phyloP scores from a whole-genome alignment of 208 protist species.

The Leishmania aethiopica region DNA sequence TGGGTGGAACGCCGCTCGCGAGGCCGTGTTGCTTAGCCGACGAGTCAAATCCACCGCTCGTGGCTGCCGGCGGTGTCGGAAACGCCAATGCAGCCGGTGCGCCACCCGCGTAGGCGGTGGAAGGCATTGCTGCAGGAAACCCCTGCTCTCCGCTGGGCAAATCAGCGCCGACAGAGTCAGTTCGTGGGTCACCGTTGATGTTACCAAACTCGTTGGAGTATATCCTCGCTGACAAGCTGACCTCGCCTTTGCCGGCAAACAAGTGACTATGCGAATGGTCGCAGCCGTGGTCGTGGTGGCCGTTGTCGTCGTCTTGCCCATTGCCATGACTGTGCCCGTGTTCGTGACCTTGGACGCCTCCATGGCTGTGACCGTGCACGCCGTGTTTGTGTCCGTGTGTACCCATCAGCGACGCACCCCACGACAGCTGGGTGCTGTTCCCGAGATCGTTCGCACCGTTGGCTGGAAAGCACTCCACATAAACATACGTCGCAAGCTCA shows the following conservation, averaged over 20 bases:
- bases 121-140: neutral
- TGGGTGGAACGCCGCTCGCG: neutral
- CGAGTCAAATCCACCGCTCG: neutral
- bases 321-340: constrained; percentile 3
- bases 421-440: constrained; percentile 5
- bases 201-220: neutral
- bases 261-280: neutral
- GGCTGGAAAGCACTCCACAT: constrained; percentile 61
- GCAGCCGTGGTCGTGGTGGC: neutral
- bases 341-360: neutral
- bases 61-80: neutral
- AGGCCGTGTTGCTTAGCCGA: neutral
- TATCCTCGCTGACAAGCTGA: neutral
- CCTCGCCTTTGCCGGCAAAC: neutral
- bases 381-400: neutral
- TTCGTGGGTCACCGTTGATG: neutral
- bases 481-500: constrained; percentile 46
- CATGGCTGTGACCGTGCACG: constrained; percentile 22
- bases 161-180: neutral
- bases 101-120: neutral
- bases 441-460: constrained; percentile 15
- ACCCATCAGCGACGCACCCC: neutral
- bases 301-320: constrained; percentile 1
- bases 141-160: neutral
- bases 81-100: neutral